Conservation (phyloP, 768 basidiomycete species). For the Kwoniella bestiolae region DNA sequence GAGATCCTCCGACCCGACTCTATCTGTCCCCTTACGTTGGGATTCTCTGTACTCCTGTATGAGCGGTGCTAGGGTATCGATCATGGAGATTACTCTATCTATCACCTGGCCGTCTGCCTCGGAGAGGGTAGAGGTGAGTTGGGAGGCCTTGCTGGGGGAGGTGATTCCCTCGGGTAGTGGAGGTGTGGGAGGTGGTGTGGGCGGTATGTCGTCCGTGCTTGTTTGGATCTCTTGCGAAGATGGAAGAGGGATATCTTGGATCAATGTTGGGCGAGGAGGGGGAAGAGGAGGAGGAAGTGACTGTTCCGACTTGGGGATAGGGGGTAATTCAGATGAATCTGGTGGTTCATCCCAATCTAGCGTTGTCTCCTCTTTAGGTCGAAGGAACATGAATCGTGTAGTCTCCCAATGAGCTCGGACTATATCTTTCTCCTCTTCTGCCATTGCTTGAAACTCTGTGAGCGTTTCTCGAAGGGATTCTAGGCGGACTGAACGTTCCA, state of each 20-base stretch:
- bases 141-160: constrained; percentile 9
- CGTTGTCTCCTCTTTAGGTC: constrained; percentile 7
- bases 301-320: not conserved
- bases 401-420: constrained; percentile 26
- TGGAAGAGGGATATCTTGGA: not conserved
- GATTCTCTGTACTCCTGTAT: constrained; percentile 24
- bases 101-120: constrained; percentile 15
- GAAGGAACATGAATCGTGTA: constrained; percentile 21
- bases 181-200: constrained; percentile 5
- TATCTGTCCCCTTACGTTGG: not conserved
- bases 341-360: not conserved
- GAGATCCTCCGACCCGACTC: not conserved
- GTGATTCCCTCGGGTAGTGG: constrained; percentile 7
- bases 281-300: not conserved
- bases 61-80: constrained; percentile 17
- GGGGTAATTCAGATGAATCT: not conserved
- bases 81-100: constrained; percentile 10
- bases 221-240: not conserved
- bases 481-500: constrained; percentile 35
- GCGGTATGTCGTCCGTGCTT: not conserved
- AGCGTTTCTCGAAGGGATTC: constrained; percentile 21
- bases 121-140: constrained; percentile 4
- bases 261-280: not conserved
- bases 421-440: constrained; percentile 27
- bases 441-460: constrained; percentile 19